phyloP scores from a whole-genome alignment of 805 yeast species.

The Kluyveromyces lactis region DNA sequence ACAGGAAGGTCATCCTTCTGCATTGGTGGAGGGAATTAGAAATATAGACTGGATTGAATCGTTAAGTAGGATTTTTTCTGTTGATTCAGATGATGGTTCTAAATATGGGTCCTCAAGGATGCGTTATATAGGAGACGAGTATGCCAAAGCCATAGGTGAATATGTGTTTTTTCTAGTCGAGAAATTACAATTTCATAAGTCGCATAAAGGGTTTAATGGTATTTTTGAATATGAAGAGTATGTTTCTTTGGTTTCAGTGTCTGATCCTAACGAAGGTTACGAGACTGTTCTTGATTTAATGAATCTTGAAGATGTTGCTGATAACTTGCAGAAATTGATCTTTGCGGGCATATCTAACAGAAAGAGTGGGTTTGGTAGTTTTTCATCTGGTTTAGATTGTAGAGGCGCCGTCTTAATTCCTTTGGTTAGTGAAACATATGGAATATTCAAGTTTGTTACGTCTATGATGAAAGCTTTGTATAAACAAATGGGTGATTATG shows the following conservation, averaged over 20 bases:
- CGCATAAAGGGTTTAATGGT: conserved; percentile 87
- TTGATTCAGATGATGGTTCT: conserved; percentile 25
- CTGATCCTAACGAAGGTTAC: conserved; percentile 93
- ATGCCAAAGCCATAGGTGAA: conserved; percentile 67
- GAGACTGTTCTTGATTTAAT: conserved; percentile 80
- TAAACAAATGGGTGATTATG: conserved; percentile 54
- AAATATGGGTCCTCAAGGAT: not conserved
- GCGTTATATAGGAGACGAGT: conserved; percentile 31
- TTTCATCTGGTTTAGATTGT: conserved; percentile 48
- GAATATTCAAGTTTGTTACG: conserved; percentile 80
- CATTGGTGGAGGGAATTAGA: conserved; percentile 69
- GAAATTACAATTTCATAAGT: conserved; percentile 75
- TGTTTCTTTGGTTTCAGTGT: conserved; percentile 73
- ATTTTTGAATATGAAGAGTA: conserved; percentile 95
- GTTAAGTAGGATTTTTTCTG: conserved; percentile 46
- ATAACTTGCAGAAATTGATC: conserved; percentile 66
- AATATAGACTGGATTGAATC: conserved; percentile 74
- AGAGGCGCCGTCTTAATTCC: conserved; percentile 84
- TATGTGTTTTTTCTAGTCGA: conserved; percentile 62
- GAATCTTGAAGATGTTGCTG: conserved; percentile 77
- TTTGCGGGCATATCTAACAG: conserved; percentile 63
- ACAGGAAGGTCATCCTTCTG: conserved; percentile 96
- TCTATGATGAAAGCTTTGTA: conserved; percentile 89
- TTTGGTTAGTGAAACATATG: conserved; percentile 82
- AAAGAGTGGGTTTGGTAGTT: not conserved